Conservation (phyloP, 495 filamentous ascomycete species). For the Penicillium riverlandense region DNA sequence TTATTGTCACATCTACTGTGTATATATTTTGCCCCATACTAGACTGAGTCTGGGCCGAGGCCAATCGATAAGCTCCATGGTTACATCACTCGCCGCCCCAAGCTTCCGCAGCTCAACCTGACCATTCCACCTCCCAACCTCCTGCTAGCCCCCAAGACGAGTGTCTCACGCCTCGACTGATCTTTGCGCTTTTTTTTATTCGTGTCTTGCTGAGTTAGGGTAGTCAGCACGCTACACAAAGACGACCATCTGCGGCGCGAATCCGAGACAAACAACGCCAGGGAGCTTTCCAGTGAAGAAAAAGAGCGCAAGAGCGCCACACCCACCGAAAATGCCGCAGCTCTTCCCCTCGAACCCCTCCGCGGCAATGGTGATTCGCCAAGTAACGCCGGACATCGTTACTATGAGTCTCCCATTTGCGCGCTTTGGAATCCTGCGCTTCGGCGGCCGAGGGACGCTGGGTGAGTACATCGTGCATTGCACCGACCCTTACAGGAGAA, state of each 20-base stretch:
- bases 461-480: slow-evolving; percentile 40
- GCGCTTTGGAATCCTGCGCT: slow-evolving; percentile 69
- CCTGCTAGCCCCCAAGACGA: too few species aligned
- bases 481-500: neutral
- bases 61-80: too few species aligned
- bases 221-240: neutral
- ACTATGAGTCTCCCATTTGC: slow-evolving; percentile 81
- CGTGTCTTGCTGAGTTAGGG: neutral
- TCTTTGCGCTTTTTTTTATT: neutral
- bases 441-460: slow-evolving; percentile 83
- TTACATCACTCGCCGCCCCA: too few species aligned
- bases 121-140: too few species aligned
- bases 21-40: too few species aligned
- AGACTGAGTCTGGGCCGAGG: too few species aligned
- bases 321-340: slow-evolving; percentile 16
- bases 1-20: too few species aligned
- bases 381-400: slow-evolving; percentile 69
- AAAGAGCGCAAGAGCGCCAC: neutral
- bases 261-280: slow-evolving; percentile 11
- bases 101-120: too few species aligned
- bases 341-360: slow-evolving; percentile 60
- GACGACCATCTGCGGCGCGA: neutral
- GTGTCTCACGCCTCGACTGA: too few species aligned
- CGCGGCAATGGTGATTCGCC: slow-evolving; percentile 79
- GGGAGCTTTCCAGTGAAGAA: slow-evolving; percentile 3